A percentile compares a stretch with the other conserved stretches of the same genome.
These are phyloP conservation scores for Gilbertella persicaria DNA, from an alignment of 371 early-diverging fungal species.

Conservation along the genomic window DNA sequence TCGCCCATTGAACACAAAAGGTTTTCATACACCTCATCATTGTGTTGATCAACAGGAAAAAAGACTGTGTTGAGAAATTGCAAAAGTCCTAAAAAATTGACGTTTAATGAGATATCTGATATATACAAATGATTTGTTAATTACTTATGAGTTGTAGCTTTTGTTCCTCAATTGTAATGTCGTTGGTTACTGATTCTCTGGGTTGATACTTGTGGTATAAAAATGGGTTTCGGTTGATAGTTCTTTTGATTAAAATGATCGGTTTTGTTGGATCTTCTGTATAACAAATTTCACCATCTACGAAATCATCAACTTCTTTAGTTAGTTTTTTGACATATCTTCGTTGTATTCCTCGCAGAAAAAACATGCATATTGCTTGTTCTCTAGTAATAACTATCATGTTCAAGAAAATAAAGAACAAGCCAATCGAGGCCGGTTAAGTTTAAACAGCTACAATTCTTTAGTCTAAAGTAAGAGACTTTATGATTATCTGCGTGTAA, in stretches of 20 bases:
- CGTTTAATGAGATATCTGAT: slow-evolving; percentile 14
- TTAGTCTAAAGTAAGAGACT: too few relatives aligned
- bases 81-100: slow-evolving; percentile 9
- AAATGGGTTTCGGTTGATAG: slow-evolving; percentile 16
- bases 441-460: too few relatives aligned
- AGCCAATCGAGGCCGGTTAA: too few relatives aligned
- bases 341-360: too few relatives aligned
- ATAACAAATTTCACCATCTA: too few relatives aligned
- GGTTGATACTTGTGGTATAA: slow-evolving; percentile 8
- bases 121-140: slow-evolving; percentile 8
- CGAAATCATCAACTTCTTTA: too few relatives aligned
- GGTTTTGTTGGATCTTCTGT: too few relatives aligned
- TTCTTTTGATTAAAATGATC: slow-evolving; percentile 5
- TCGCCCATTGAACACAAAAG: slow-evolving; percentile 9
- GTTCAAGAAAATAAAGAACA: too few relatives aligned
- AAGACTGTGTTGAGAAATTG: slow-evolving; percentile 13
- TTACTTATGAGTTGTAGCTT: slow-evolving; percentile 5
- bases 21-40: slow-evolving; percentile 19
- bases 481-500: too few relatives aligned
- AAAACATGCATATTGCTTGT: too few relatives aligned
- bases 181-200: slow-evolving; percentile 3
- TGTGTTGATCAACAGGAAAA: slow-evolving; percentile 10
- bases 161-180: slow-evolving; percentile 8
- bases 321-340: too few relatives aligned
- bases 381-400: too few relatives aligned